These are phyloP conservation scores for Polytrichum formosum DNA, from an alignment of 225 moss, liverwort and hornwort genomes.

Conservation along the genomic window DNA sequence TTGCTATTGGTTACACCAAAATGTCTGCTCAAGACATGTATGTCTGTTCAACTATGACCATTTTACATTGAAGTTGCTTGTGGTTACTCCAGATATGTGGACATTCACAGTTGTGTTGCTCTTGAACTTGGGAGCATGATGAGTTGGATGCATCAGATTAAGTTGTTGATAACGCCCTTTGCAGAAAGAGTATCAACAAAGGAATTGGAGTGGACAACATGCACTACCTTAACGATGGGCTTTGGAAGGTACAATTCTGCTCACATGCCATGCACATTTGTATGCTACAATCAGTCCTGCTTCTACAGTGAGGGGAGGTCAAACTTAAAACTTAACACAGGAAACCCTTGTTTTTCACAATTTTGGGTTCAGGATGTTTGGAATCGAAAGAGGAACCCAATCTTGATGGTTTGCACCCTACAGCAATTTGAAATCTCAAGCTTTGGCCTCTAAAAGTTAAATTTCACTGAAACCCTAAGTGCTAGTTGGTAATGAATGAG, in stretches of 20 bases:
- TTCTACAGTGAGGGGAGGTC: not conserved
- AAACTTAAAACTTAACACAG: not conserved
- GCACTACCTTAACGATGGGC: constrained; percentile 94
- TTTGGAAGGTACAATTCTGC: constrained; percentile 72
- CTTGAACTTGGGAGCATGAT: too few species aligned
- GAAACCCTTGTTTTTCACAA: not conserved
- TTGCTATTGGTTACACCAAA: constrained; percentile 97
- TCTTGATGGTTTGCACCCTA: too few species aligned
- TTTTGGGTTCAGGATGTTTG: not conserved
- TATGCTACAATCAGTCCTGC: not conserved
- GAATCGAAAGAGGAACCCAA: not conserved
- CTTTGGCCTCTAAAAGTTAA: too few species aligned
- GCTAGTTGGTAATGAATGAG: too few species aligned
- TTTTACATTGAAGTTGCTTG: not conserved
- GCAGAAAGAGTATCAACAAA: constrained; percentile 85
- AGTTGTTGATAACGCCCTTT: not conserved
- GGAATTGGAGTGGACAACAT: constrained; percentile 99
- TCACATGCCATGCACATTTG: not conserved
- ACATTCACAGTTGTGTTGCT: too few species aligned
- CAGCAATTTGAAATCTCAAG: too few species aligned
- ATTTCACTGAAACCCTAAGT: not conserved
- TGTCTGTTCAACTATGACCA: constrained; percentile 4
- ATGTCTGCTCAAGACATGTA: constrained; percentile 98
- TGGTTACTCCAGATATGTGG: not conserved
- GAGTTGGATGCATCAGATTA: too few species aligned